Conservation (phyloP, 306 rosid species). For the Gleditsia sinensis region DNA sequence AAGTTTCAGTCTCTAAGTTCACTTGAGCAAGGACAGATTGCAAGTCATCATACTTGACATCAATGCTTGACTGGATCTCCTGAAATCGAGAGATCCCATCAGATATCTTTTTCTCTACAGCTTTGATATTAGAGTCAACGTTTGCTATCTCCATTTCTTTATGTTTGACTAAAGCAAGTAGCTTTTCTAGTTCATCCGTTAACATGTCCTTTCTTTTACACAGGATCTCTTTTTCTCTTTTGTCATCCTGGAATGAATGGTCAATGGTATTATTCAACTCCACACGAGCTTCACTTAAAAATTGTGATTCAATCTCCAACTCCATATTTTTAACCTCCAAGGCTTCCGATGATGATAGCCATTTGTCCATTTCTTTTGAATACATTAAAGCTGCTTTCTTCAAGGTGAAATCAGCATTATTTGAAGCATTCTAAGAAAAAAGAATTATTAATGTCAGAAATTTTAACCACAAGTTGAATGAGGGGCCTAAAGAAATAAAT, state of each 20-base stretch:
- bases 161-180: conserved; percentile 66
- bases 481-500: conserved; percentile 17
- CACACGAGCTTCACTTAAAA: conserved; percentile 55
- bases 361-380: conserved; percentile 55
- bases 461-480: conserved; percentile 15
- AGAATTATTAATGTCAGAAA: conserved; percentile 25
- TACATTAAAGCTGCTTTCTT: conserved; percentile 51
- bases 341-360: conserved; percentile 66
- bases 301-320: conserved; percentile 72
- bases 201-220: conserved; percentile 53
- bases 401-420: conserved; percentile 49
- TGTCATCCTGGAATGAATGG: conserved; percentile 60
- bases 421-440: conserved; percentile 60
- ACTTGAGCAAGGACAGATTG: conserved; percentile 57
- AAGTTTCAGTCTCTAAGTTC: conserved; percentile 52
- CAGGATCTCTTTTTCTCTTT: conserved; percentile 61
- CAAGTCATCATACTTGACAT: conserved; percentile 55
- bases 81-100: conserved; percentile 60
- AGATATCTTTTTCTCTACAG: conserved; percentile 63
- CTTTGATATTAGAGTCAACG: conserved; percentile 54
- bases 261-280: conserved; percentile 62
- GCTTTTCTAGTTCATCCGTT: conserved; percentile 57
- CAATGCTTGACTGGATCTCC: conserved; percentile 60
- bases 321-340: conserved; percentile 77
- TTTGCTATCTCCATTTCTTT: conserved; percentile 77